phyloP scores from a whole-genome alignment of 108 stramenopile species.

The Bacterosira constricta region DNA sequence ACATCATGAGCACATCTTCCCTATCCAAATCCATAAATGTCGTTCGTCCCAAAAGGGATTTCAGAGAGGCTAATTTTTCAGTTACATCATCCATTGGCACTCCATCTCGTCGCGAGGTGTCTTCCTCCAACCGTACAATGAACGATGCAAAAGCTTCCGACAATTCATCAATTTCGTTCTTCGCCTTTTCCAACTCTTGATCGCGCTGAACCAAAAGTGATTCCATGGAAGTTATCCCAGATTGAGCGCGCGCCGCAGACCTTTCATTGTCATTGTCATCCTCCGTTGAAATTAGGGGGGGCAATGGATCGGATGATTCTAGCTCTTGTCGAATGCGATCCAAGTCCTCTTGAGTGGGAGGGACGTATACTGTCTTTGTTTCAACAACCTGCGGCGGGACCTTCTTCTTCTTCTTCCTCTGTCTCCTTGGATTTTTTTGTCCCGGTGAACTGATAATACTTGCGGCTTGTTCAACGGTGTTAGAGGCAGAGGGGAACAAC shows the following conservation, averaged over 20 bases:
- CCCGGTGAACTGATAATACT: background rate
- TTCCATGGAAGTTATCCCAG: slow-evolving; percentile 9
- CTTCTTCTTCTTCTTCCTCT: background rate
- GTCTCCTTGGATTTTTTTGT: background rate
- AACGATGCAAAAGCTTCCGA: slow-evolving; percentile 10
- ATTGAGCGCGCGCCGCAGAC: background rate
- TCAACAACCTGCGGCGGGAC: background rate
- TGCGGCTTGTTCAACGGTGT: background rate
- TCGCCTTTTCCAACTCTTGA: background rate
- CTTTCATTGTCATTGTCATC: background rate
- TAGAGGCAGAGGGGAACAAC: background rate
- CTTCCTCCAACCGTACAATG: slow-evolving; percentile 12
- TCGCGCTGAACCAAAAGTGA: slow-evolving; percentile 9
- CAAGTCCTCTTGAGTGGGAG: slow-evolving; percentile 32
- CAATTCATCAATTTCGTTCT: slow-evolving; percentile 10
- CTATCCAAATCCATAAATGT: slow-evolving; percentile 23
- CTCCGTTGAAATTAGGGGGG: background rate
- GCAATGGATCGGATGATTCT: slow-evolving; percentile 16
- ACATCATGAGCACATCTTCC: background rate
- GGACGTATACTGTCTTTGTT: slow-evolving; percentile 22
- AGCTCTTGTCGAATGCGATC: slow-evolving; percentile 20
- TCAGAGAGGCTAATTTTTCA: background rate
- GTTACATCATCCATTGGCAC: background rate
- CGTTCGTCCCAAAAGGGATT: slow-evolving; percentile 5
- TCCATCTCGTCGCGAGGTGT: background rate